Evolutionary conservation across 768 basidiomycete genomes (phyloP), one percentile per base, ranked within the genome.

Genomic region (Mrakia blollopis): DNA sequence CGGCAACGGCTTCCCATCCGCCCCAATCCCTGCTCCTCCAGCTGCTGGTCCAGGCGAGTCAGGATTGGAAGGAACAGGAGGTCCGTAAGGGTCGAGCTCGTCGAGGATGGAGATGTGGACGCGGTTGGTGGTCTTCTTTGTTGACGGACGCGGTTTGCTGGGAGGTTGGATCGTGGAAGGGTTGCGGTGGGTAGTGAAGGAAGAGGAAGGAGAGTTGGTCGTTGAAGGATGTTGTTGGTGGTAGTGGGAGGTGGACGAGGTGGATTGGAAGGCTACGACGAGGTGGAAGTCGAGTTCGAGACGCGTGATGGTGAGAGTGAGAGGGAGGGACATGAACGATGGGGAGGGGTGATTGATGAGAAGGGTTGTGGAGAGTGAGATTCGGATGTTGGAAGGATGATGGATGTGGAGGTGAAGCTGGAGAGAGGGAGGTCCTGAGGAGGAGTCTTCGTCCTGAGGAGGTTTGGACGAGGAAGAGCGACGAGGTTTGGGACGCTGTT

Each of bases 301-400:
- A 0, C 93, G 92, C 0, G 91, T 95, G 37, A 98, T 89, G n/a
- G 90, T 91, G 74, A 98, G 89, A 81, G 92, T 91, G 83, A 99
- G 92, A 10, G 97, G 97, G 35, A 99, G 87, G 21, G 92, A 90
- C 95, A 99, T 98, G 87, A 99, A 98, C 83, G 91, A 88, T 0
- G 91, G 91, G 0, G 94, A 94, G 8, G 97, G 97, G 83, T 98
- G 98, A 84, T 99, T 97, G 84, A 99, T 94, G 78, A 94, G 88
- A 37, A 98, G 87, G 13, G 93, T 95, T 0, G 97, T 98, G 41
- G 92, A 90, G 74, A 99, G 87, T 11, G 92, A 92, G 80, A 99
- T 86, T 23, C 92, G 90, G 13, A 98, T 90, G 61, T 81, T 81
- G 14, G 95, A 93, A 72, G 90, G 88, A 89, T 96, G 96, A 44